phyloP scores from a whole-genome alignment of 2,329 filamentous ascomycete genomes.

The Chaetomiaceae sp. region DNA sequence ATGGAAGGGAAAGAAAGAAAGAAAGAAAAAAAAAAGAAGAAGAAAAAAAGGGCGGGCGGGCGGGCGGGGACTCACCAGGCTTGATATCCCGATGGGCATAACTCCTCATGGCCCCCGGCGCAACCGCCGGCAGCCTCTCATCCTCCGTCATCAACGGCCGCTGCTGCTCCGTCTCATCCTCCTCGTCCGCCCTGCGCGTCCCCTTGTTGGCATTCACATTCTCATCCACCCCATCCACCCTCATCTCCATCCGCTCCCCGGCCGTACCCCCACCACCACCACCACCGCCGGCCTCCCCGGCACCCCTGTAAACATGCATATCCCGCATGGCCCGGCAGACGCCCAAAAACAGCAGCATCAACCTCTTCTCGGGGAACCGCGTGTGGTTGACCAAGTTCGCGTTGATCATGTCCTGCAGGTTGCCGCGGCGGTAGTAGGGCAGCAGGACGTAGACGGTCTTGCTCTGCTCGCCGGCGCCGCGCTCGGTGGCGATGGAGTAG shows the following conservation, averaged over 20 bases:
- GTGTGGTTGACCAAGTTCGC: slow-evolving; percentile 96
- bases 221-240: slow-evolving; percentile 35
- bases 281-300: slow-evolving; percentile 11
- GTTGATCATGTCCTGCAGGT: slow-evolving; percentile 97
- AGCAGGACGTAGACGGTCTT: slow-evolving; percentile 97
- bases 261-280: slow-evolving; percentile 26
- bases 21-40: not conserved
- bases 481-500: slow-evolving; percentile 74
- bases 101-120: slow-evolving; percentile 64
- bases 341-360: slow-evolving; percentile 88
- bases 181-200: slow-evolving; percentile 51
- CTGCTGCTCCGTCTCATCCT: slow-evolving; percentile 70
- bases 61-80: slow-evolving; percentile 58
- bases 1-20: too few relatives aligned
- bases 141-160: slow-evolving; percentile 79
- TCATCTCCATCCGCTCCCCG: slow-evolving; percentile 51
- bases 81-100: slow-evolving; percentile 98
- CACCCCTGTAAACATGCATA: slow-evolving; percentile 83
- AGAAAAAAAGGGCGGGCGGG: too few relatives aligned
- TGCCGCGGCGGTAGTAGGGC: slow-evolving; percentile 91
- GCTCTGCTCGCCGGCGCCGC: slow-evolving; percentile 54
- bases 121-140: slow-evolving; percentile 60
- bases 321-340: slow-evolving; percentile 82
- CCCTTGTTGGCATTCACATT: slow-evolving; percentile 37
- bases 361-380: slow-evolving; percentile 76